Conservation (phyloP, 2,329 filamentous ascomycete genomes). For the Exophiala calicioides region DNA sequence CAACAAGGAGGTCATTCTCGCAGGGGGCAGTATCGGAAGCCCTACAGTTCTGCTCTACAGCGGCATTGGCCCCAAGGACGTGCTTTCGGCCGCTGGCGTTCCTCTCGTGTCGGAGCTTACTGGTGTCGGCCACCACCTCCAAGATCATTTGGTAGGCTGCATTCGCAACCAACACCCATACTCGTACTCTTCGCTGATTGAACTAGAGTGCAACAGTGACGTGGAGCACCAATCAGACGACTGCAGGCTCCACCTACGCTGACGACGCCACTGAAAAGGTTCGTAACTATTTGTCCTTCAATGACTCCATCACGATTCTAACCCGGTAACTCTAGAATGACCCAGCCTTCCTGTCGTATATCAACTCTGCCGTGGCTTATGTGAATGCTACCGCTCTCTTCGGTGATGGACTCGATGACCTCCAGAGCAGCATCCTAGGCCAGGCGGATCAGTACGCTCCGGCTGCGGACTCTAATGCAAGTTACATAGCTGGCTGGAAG, state of each 20-base stretch:
- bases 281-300: slow-evolving; percentile 25
- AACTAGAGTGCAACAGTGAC: slow-evolving; percentile 36
- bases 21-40: slow-evolving; percentile 61
- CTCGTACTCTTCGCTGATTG: slow-evolving; percentile 9
- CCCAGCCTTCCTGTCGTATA: slow-evolving; percentile 28
- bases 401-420: slow-evolving; percentile 16
- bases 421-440: slow-evolving; percentile 15
- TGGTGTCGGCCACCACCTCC: slow-evolving; percentile 65
- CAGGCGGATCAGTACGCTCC: slow-evolving; percentile 14
- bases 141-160: slow-evolving; percentile 59
- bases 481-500: slow-evolving; percentile 29
- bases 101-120: slow-evolving; percentile 56
- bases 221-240: slow-evolving; percentile 34
- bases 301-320: slow-evolving; percentile 6
- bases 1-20: slow-evolving; percentile 49
- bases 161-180: slow-evolving; percentile 21
- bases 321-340: slow-evolving; percentile 18
- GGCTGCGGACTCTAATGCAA: slow-evolving; percentile 12
- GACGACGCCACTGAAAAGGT: slow-evolving; percentile 34
- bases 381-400: slow-evolving; percentile 28
- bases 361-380: slow-evolving; percentile 27
- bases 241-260: slow-evolving; percentile 37
- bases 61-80: slow-evolving; percentile 60
- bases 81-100: slow-evolving; percentile 59
- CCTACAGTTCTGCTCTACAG: slow-evolving; percentile 66